These are phyloP conservation scores for Lipomyces starkeyi DNA, from an alignment of 805 yeast genomes.

Conservation along the genomic window DNA sequence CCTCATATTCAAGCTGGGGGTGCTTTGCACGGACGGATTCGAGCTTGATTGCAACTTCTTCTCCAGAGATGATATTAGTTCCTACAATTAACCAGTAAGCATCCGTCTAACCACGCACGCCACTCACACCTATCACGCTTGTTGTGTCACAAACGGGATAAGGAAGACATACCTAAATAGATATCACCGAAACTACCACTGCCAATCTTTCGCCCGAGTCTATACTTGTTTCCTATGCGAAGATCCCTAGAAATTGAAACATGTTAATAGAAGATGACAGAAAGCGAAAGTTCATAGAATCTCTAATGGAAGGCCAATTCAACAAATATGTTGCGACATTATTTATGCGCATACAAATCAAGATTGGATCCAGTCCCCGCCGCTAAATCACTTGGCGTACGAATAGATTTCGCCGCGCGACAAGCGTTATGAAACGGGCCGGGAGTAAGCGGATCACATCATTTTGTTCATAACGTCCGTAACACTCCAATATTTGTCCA, in stretches of 20 bases:
- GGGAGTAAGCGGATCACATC: not conserved
- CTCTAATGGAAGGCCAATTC: too few relatives aligned
- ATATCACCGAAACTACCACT: slow-evolving; percentile 98
- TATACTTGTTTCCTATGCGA: slow-evolving; percentile 90
- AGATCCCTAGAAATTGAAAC: slow-evolving; percentile 53
- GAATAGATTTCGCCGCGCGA: not conserved
- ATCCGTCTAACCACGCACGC: not conserved
- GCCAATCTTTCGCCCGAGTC: slow-evolving; percentile 94
- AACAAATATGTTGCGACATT: not conserved
- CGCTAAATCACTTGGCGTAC: not conserved
- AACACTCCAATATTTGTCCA: not conserved
- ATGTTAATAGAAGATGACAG: not conserved
- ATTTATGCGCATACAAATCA: not conserved
- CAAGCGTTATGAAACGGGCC: not conserved
- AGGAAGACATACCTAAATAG: slow-evolving; percentile 60
- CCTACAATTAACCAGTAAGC: slow-evolving; percentile 49
- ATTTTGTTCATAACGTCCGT: not conserved
- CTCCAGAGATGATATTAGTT: slow-evolving; percentile 92
- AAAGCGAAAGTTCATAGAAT: not conserved
- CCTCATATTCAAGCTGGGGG: slow-evolving; percentile 96
- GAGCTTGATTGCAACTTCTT: slow-evolving; percentile 95
- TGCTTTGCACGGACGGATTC: slow-evolving; percentile 91
- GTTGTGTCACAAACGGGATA: not conserved
- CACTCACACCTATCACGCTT: not conserved
- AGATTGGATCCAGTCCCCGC: not conserved